These are phyloP conservation scores for Yamadazyma taylorii DNA, from an alignment of 1,139 yeast species.

Conservation along the genomic window DNA sequence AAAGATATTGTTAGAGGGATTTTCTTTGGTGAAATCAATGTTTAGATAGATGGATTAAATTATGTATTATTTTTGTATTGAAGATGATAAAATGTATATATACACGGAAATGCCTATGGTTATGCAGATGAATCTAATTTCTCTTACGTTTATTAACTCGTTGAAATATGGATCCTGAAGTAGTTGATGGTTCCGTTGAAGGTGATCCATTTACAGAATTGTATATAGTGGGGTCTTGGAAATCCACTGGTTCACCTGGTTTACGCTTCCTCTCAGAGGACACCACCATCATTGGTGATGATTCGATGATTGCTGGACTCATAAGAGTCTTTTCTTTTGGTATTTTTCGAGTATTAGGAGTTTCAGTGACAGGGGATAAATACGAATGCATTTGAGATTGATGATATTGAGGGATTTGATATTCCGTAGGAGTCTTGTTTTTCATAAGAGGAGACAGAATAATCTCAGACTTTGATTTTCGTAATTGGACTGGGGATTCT, in stretches of 20 bases:
- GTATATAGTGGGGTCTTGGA: slow-evolving; percentile 34
- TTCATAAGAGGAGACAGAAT: slow-evolving; percentile 1
- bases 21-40: slow-evolving; percentile 66
- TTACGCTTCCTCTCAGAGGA: slow-evolving; percentile 11
- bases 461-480: slow-evolving; percentile 1
- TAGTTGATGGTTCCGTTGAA: background rate
- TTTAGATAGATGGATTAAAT: slow-evolving; percentile 12
- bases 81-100: slow-evolving; percentile 2
- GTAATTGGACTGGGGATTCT: slow-evolving; percentile 1
- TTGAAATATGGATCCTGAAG: background rate
- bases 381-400: background rate
- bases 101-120: background rate
- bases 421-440: background rate
- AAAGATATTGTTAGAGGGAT: slow-evolving; percentile 62
- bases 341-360: background rate
- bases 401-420: background rate
- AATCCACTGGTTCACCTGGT: slow-evolving; percentile 39
- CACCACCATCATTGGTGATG: slow-evolving; percentile 20
- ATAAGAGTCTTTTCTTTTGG: slow-evolving; percentile 1
- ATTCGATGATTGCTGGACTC: slow-evolving; percentile 10
- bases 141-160: slow-evolving; percentile 6
- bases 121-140: background rate
- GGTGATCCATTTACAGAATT: slow-evolving; percentile 27
- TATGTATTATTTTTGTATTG: slow-evolving; percentile 3
- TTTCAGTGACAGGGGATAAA: slow-evolving; percentile 1